Evolutionary conservation across 2,329 filamentous ascomycete genomes (phyloP).

Genomic region (Arthrobotrys iridis): DNA sequence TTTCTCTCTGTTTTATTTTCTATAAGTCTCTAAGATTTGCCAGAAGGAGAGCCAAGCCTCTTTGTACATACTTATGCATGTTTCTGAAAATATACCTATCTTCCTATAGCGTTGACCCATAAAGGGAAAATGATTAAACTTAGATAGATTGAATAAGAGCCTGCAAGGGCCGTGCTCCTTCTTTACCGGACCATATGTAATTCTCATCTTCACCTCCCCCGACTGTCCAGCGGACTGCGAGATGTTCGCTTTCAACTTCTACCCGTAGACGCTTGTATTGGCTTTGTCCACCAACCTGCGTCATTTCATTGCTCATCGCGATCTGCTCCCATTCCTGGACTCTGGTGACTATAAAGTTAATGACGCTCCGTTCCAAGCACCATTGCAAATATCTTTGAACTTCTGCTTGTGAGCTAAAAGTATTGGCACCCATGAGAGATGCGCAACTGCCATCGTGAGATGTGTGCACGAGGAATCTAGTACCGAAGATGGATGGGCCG

Average conservation of each 20-base stretch:
- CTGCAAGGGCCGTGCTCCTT: slow-evolving; percentile 46
- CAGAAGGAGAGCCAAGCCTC: not conserved
- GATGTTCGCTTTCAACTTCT: slow-evolving; percentile 55
- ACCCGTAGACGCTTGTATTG: slow-evolving; percentile 56
- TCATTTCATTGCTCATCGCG: slow-evolving; percentile 58
- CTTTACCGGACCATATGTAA: slow-evolving; percentile 55
- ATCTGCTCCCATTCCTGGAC: slow-evolving; percentile 56
- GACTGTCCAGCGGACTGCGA: slow-evolving; percentile 55
- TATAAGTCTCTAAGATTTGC: not conserved
- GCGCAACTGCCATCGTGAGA: slow-evolving; percentile 57
- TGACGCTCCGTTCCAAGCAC: slow-evolving; percentile 58
- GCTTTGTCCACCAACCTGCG: slow-evolving; percentile 54
- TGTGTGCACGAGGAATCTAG: slow-evolving; percentile 56
- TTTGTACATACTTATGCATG: slow-evolving; percentile 12
- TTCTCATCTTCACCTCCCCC: slow-evolving; percentile 56
- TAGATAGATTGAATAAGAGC: slow-evolving; percentile 53
- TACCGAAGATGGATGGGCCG: slow-evolving; percentile 55
- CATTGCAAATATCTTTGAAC: slow-evolving; percentile 57
- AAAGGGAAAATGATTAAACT: no score
- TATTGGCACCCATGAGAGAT: slow-evolving; percentile 57
- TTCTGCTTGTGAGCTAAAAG: slow-evolving; percentile 56
- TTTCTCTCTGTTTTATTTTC: not conserved
- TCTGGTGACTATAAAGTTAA: slow-evolving; percentile 56
- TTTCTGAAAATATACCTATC: not conserved
- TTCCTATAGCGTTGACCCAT: slow-evolving; percentile 10